A percentile compares a stretch with the other conserved stretches of the same genome.
These are phyloP conservation scores for Gracilariopsis chorda DNA, from an alignment of 23 red algal species.

Conservation along the genomic window DNA sequence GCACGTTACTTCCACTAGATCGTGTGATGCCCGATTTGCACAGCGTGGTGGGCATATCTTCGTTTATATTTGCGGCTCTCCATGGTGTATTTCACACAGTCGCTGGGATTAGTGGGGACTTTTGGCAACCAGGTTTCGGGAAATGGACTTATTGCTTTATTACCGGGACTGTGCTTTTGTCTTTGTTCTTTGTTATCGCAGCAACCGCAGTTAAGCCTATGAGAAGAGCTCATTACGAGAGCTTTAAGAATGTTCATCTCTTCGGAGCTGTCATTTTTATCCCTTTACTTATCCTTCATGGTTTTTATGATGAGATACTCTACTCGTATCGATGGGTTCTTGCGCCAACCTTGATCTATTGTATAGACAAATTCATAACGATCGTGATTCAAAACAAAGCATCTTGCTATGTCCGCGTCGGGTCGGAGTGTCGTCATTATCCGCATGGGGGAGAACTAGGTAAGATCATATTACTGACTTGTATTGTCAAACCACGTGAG, in stretches of 20 bases:
- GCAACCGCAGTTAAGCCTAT: not conserved
- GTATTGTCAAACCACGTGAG: no score
- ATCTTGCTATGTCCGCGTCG: not conserved
- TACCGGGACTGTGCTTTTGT: not conserved
- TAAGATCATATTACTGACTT: no score
- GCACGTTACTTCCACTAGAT: slow-evolving; percentile 39
- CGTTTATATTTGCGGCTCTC: not conserved
- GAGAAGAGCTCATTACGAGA: slow-evolving; percentile 5
- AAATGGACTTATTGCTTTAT: not conserved
- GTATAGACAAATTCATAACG: slow-evolving; percentile 14
- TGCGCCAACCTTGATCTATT: slow-evolving; percentile 46
- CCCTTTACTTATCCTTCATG: slow-evolving; percentile 63
- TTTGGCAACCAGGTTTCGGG: slow-evolving; percentile 35
- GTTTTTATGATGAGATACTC: slow-evolving; percentile 40
- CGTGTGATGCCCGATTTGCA: slow-evolving; percentile 42
- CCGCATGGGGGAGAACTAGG: not conserved
- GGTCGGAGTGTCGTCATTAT: not conserved
- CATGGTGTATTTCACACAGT: slow-evolving; percentile 29
- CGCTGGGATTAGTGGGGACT: not conserved
- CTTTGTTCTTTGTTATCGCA: not conserved
- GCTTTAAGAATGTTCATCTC: slow-evolving; percentile 49
- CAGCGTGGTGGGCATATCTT: not conserved
- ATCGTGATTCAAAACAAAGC: slow-evolving; percentile 2
- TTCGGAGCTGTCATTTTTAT: slow-evolving; percentile 37
- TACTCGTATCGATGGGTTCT: slow-evolving; percentile 55